Conservation (phyloP, 2,329 filamentous ascomycete genomes). For the Ophiostoma perfectum region DNA sequence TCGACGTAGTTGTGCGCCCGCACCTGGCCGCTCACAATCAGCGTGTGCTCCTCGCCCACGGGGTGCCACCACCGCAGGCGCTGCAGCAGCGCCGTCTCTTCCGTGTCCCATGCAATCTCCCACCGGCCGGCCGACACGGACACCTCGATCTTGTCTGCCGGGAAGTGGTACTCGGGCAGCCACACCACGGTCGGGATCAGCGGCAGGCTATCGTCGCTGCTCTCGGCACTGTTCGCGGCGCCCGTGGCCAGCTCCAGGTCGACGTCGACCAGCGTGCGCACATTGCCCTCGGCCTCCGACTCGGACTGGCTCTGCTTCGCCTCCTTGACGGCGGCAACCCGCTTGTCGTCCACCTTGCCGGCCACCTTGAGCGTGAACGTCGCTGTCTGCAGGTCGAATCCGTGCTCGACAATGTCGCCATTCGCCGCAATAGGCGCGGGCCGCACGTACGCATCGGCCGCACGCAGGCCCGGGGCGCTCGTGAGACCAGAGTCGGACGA, state of each 20-base stretch:
- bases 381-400: slow-evolving; percentile 77
- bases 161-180: slow-evolving; percentile 89
- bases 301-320: background rate
- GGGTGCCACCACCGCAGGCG: slow-evolving; percentile 88
- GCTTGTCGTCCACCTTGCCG: slow-evolving; percentile 30
- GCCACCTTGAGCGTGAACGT: slow-evolving; percentile 66
- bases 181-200: slow-evolving; percentile 68
- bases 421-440: slow-evolving; percentile 72
- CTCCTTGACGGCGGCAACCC: slow-evolving; percentile 6
- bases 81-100: slow-evolving; percentile 65
- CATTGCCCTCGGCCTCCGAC: background rate
- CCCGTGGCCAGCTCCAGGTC: slow-evolving; percentile 9
- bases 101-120: slow-evolving; percentile 71
- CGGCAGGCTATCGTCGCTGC: slow-evolving; percentile 14
- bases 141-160: slow-evolving; percentile 64
- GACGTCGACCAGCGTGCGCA: slow-evolving; percentile 7
- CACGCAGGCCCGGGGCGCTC: slow-evolving; percentile 70
- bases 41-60: slow-evolving; percentile 70
- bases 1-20: slow-evolving; percentile 54
- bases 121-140: slow-evolving; percentile 82
- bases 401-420: slow-evolving; percentile 64
- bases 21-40: slow-evolving; percentile 70
- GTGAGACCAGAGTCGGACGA: slow-evolving; percentile 45
- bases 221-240: slow-evolving; percentile 1
- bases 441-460: slow-evolving; percentile 87